phyloP scores from a whole-genome alignment of 805 yeast genomes.

The Komagataella kurtzmanii region DNA sequence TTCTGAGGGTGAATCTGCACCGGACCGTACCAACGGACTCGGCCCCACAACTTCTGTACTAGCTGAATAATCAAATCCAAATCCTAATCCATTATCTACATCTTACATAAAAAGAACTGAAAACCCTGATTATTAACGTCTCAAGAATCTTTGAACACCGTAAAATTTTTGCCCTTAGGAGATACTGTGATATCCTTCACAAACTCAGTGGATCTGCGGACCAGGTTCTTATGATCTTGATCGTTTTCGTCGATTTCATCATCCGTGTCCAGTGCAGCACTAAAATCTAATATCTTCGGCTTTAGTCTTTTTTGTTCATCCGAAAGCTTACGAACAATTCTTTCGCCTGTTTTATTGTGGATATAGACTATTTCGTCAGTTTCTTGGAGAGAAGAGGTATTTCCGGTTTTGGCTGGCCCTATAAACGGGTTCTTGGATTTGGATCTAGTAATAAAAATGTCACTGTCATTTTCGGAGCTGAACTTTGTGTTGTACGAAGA shows the following conservation, averaged over 20 bases:
- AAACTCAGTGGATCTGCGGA: neutral
- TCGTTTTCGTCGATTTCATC: neutral
- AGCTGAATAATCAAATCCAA: neutral
- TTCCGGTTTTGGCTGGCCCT: conserved; percentile 1
- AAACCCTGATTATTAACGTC: neutral
- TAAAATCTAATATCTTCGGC: conserved; percentile 24
- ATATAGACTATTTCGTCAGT: conserved; percentile 21
- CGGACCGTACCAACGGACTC: neutral
- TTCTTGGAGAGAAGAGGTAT: neutral
- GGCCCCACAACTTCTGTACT: neutral
- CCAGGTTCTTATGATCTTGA: neutral
- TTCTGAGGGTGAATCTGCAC: neutral
- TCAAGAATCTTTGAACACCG: neutral
- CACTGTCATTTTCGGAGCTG: conserved; percentile 8
- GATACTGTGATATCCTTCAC: neutral
- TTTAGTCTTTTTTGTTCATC: conserved; percentile 19
- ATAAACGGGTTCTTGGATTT: conserved; percentile 17
- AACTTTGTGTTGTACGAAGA: conserved; percentile 10
- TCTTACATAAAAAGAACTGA: neutral
- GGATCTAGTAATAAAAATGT: conserved; percentile 6
- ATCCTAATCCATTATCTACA: neutral
- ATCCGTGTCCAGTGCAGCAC: neutral
- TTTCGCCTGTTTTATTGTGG: conserved; percentile 27
- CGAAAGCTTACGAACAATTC: conserved; percentile 15
- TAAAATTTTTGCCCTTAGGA: neutral